These are phyloP conservation scores for Myxozyma mucilagina DNA, from an alignment of 805 yeast species.

Conservation along the genomic window DNA sequence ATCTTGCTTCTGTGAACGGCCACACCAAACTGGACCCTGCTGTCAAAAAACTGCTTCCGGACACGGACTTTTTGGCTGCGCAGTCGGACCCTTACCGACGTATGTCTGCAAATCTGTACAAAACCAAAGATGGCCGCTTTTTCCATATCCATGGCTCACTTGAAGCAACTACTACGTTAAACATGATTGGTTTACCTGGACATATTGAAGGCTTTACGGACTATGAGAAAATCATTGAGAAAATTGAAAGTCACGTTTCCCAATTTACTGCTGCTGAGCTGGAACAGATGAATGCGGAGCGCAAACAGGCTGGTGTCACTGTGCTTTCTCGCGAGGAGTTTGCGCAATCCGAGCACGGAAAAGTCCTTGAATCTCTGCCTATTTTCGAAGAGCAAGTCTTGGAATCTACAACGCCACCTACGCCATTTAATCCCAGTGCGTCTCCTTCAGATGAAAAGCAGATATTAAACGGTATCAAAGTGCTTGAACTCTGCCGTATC, in stretches of 20 bases:
- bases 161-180: conserved; percentile 40
- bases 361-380: conserved; percentile 34
- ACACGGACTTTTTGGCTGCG: conserved; percentile 36
- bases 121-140: conserved; percentile 35
- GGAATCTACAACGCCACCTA: conserved; percentile 39
- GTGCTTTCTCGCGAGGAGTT: conserved; percentile 40
- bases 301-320: conserved; percentile 42
- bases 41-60: conserved; percentile 28
- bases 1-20: conserved; percentile 40
- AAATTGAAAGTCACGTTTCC: conserved; percentile 14
- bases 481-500: conserved; percentile 40
- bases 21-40: conserved; percentile 37
- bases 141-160: conserved; percentile 43
- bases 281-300: conserved; percentile 37
- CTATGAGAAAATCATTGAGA: conserved; percentile 36
- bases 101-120: conserved; percentile 42
- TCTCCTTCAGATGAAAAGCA: conserved; percentile 20
- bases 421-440: conserved; percentile 28
- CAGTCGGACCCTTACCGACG: conserved; percentile 39
- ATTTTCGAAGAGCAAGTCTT: conserved; percentile 28
- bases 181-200: conserved; percentile 42
- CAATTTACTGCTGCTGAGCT: conserved; percentile 39
- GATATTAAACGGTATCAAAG: conserved; percentile 40
- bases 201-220: conserved; percentile 35
- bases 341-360: conserved; percentile 40